Percentiles rank a stretch among this genome's conserved stretches.
phyloP scores from a whole-genome alignment of 345 rosid genomes.

The Lumnitzera racemosa region DNA sequence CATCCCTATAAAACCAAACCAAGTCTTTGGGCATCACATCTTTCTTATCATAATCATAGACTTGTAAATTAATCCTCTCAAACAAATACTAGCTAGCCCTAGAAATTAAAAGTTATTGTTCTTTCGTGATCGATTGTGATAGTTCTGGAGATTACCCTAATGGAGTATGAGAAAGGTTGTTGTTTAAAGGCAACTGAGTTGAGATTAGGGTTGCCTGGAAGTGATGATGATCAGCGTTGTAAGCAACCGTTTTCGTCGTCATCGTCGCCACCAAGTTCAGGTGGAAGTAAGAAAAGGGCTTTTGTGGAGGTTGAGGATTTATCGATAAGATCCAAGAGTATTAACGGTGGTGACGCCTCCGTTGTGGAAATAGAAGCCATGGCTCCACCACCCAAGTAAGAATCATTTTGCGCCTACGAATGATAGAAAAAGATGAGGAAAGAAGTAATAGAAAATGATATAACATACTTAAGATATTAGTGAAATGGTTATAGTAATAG shows the following conservation, averaged over 20 bases:
- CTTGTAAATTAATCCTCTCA: not conserved
- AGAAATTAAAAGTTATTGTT: too few species aligned
- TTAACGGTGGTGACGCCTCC: constrained; percentile 7
- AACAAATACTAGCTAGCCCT: not conserved
- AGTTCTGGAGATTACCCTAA: not conserved
- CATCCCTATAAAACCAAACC: constrained; percentile 24
- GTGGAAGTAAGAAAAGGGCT: constrained; percentile 43
- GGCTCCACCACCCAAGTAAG: constrained; percentile 51
- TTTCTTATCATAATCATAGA: constrained; percentile 16
- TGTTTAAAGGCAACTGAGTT: constrained; percentile 72
- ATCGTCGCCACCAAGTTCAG: constrained; percentile 8
- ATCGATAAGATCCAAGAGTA: constrained; percentile 19
- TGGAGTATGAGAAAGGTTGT: constrained; percentile 24
- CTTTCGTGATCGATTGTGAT: too few species aligned
- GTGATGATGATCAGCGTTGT: constrained; percentile 15
- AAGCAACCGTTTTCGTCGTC: not conserved
- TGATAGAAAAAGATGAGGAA: too few species aligned
- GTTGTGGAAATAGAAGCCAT: constrained; percentile 7
- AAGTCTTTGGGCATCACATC: constrained; percentile 5
- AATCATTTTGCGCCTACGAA: too few species aligned
- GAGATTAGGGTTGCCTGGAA: constrained; percentile 74
- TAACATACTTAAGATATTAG: too few species aligned
- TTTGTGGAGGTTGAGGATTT: constrained; percentile 18
- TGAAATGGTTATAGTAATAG: too few species aligned
- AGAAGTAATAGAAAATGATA: not conserved